A percentile compares a stretch with the other conserved stretches of the same genome.
Conservation (phyloP, 305 asterid species). For the Fraxinus latifolia region DNA sequence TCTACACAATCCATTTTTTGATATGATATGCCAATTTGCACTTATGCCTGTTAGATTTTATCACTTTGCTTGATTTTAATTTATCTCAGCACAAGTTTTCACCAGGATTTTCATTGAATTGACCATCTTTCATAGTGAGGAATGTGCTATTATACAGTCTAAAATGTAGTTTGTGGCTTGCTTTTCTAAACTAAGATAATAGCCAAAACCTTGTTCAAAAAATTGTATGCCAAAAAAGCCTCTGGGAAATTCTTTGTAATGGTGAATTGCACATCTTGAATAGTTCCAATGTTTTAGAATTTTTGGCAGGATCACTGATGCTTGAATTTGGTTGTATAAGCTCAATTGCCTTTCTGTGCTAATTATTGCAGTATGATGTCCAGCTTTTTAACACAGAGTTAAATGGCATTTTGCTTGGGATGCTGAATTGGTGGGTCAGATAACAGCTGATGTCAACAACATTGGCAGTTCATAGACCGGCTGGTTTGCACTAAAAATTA, state of each 20-base stretch:
- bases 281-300: slow-evolving; percentile 36
- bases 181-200: slow-evolving; percentile 20
- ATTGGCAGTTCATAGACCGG: slow-evolving; percentile 61
- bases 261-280: slow-evolving; percentile 36
- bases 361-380: slow-evolving; percentile 74
- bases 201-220: slow-evolving; percentile 20
- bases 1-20: not conserved
- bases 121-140: not conserved
- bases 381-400: slow-evolving; percentile 69
- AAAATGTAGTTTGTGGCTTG: slow-evolving; percentile 10
- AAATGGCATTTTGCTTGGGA: slow-evolving; percentile 70
- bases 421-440: slow-evolving; percentile 85
- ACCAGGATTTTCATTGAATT: slow-evolving; percentile 6
- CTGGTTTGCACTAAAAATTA: slow-evolving; percentile 46
- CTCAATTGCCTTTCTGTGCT: slow-evolving; percentile 68
- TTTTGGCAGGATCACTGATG: slow-evolving; percentile 53
- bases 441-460: slow-evolving; percentile 81
- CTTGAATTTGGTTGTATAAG: slow-evolving; percentile 57
- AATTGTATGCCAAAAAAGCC: slow-evolving; percentile 11
- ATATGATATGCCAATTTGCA: slow-evolving; percentile 17
- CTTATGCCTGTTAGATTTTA: not conserved
- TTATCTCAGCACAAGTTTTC: not conserved
- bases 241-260: slow-evolving; percentile 26
- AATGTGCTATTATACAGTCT: not conserved
- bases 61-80: slow-evolving; percentile 7